A percentile compares a stretch with the other conserved stretches of the same genome.
Conservation (phyloP, 192 early-diverging fungal genomes). For the Irineochytrium annulatum region DNA sequence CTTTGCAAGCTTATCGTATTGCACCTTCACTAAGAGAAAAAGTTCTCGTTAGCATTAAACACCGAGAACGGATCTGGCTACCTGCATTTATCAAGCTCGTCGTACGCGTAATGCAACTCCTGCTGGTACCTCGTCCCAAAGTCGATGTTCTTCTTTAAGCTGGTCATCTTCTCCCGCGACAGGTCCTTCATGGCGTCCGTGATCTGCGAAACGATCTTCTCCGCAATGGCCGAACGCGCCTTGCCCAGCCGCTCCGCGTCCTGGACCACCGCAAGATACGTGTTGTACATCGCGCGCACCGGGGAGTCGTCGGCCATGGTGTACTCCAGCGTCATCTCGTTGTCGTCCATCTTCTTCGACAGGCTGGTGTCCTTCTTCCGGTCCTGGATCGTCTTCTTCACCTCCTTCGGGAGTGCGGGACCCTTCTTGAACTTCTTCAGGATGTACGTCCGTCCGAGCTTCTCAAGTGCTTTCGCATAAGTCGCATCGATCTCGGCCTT, state of each 20-base stretch:
- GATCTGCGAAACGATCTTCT: conserved; percentile 28
- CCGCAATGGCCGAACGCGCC: conserved; percentile 20
- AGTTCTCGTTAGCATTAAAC: not conserved
- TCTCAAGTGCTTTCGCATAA: conserved; percentile 15
- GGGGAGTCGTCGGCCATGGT: not conserved
- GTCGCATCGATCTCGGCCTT: conserved; percentile 18
- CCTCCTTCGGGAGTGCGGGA: conserved; percentile 1
- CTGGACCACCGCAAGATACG: conserved; percentile 31
- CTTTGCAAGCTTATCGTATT: conserved; percentile 45
- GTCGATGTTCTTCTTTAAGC: conserved; percentile 33
- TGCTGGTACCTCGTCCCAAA: conserved; percentile 35
- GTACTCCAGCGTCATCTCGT: not conserved
- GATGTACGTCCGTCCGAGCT: conserved; percentile 6
- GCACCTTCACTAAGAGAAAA: conserved; percentile 12
- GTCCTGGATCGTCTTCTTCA: not conserved
- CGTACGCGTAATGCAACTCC: conserved; percentile 40
- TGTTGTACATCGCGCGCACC: conserved; percentile 20
- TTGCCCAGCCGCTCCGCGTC: conserved; percentile 37
- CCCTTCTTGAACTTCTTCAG: conserved; percentile 11
- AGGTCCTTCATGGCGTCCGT: conserved; percentile 42
- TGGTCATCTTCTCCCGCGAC: conserved; percentile 18
- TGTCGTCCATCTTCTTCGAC: not conserved
- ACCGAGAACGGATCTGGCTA: not conserved
- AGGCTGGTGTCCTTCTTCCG: conserved; percentile 1
- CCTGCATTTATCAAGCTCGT: conserved; percentile 42